A percentile compares a stretch with the other conserved stretches of the same genome.
phyloP scores from a whole-genome alignment of 768 basidiomycete genomes.

The Phlebiopsis gigantea region DNA sequence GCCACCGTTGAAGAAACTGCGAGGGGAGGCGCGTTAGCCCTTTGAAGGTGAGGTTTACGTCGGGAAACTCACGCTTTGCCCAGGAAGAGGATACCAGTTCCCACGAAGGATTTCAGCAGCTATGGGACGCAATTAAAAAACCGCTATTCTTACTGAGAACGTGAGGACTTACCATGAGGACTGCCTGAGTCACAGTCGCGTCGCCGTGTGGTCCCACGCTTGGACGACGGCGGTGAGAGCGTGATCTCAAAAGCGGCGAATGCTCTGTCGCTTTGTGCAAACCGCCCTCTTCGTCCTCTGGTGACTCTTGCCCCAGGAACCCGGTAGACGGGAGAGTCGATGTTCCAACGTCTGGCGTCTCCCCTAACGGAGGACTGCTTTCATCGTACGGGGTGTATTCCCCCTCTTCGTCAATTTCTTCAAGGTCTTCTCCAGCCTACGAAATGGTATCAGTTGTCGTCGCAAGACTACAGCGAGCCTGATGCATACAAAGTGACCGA shows the following conservation, averaged over 20 bases:
- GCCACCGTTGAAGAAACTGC: conserved; percentile 92
- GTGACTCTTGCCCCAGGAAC: background rate
- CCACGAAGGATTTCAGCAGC: conserved; percentile 91
- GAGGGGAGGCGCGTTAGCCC: background rate
- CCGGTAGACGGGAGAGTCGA: background rate
- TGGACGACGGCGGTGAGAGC: conserved; percentile 47
- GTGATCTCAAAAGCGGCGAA: conserved; percentile 54
- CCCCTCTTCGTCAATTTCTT: conserved; percentile 54
- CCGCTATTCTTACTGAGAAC: background rate
- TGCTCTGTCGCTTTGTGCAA: conserved; percentile 37
- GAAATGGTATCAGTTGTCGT: background rate
- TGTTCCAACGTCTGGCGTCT: conserved; percentile 5
- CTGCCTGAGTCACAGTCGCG: conserved; percentile 86
- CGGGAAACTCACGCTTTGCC: conserved; percentile 74
- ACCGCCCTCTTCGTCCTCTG: background rate
- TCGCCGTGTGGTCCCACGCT: conserved; percentile 72
- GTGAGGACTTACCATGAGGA: conserved; percentile 69
- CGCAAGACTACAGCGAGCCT: background rate
- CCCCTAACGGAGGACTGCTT: conserved; percentile 11
- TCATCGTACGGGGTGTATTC: conserved; percentile 36
- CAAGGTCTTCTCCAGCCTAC: conserved; percentile 83
- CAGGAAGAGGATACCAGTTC: conserved; percentile 93
- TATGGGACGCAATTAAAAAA: conserved; percentile 24
- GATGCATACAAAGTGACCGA: conserved; percentile 87
- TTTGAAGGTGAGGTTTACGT: background rate